Base-by-base conservation (phyloP, 129 eudicot species). In the Centrapalus pauciflorus region DNA sequence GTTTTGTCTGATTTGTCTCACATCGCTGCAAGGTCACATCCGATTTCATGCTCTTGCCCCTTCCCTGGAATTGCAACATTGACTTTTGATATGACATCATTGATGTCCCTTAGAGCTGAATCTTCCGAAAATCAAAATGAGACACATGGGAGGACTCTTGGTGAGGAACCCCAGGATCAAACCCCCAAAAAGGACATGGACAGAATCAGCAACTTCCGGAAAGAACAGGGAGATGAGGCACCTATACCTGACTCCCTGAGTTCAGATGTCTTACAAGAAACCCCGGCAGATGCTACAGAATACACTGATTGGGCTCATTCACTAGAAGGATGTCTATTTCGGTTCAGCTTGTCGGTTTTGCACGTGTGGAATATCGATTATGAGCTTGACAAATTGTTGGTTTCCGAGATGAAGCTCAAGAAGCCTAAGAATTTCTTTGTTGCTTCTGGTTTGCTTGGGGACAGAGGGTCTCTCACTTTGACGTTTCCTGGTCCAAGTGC, bases 361-460 rank as follows among this genome's bases (percentile, higher is more conserved):
- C 99, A 94, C 77, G 70, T 89, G 67, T 89, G 99, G 99, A 58
- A 84, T 79, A 87, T 89, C 14, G 96, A 94, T 69, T 13, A 17
- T 73, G 86, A 78, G 75, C 88, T 94, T 70, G 99, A 94, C 76
- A 67, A 84, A 71, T 77, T 94, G 79, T 79, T 94, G 29, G 38
- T 70, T 35, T 78, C 78, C 67, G 99, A 94, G 72, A 86, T 94
- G 96, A 82, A 86, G 84, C 81, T 94, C 6, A 84, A 84, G 66
- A 76, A 80, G 67, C 92, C 96, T 20, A 85, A 84, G 25, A 66
- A 71, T 71, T 69, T 94, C 64, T 74, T 72, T 61, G 78, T 89
- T 25, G 90, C 95, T 72, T 83, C 95, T 65, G 99, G 99, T 50
- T 66, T 94, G 70, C 74, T 89, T 11, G 99, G 99, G 67, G 99